Conservation (phyloP, 1,139 yeast genomes). For the Zygoascus sp. region DNA sequence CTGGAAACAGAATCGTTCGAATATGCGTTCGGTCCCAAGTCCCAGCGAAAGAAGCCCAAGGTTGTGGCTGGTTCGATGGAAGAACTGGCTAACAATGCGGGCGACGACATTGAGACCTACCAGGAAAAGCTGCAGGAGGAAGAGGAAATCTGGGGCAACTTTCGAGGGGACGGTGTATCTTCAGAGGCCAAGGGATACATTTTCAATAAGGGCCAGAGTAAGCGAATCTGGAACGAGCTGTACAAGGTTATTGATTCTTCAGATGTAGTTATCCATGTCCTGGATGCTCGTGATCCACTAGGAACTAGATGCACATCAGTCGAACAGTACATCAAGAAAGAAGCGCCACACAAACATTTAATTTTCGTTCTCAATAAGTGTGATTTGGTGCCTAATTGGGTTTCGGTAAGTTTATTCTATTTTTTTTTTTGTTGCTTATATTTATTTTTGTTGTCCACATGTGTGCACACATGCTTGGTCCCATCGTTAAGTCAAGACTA, state of each 20-base stretch:
- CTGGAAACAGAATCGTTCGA: conserved; percentile 83
- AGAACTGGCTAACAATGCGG: conserved; percentile 67
- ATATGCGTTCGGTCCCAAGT: conserved; percentile 87
- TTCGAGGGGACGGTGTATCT: conserved; percentile 57
- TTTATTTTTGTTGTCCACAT: conserved; percentile 28
- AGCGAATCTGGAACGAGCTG: conserved; percentile 97
- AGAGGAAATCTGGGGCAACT: conserved; percentile 45
- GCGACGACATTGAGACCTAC: conserved; percentile 53
- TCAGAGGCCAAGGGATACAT: conserved; percentile 93
- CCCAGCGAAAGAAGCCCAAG: conserved; percentile 89
- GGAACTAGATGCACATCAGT: conserved; percentile 94
- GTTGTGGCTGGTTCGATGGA: conserved; percentile 71
- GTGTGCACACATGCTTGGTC: conserved; percentile 17
- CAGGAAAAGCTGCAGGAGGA: conserved; percentile 58
- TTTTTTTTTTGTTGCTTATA: conserved; percentile 13
- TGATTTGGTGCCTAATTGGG: conserved; percentile 99
- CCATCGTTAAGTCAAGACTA: conserved; percentile 44
- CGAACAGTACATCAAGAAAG: conserved; percentile 87
- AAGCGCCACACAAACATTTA: conserved; percentile 95
- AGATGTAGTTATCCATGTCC: conserved; percentile 91
- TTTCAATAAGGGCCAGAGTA: conserved; percentile 95
- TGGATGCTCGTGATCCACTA: conserved; percentile 95
- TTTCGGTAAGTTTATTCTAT: conserved; percentile 72
- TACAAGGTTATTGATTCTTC: conserved; percentile 96
- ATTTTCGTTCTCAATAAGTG: conserved; percentile 93